These are phyloP conservation scores for Trypanosoma grayi DNA, from an alignment of 208 protist species.

Conservation along the genomic window DNA sequence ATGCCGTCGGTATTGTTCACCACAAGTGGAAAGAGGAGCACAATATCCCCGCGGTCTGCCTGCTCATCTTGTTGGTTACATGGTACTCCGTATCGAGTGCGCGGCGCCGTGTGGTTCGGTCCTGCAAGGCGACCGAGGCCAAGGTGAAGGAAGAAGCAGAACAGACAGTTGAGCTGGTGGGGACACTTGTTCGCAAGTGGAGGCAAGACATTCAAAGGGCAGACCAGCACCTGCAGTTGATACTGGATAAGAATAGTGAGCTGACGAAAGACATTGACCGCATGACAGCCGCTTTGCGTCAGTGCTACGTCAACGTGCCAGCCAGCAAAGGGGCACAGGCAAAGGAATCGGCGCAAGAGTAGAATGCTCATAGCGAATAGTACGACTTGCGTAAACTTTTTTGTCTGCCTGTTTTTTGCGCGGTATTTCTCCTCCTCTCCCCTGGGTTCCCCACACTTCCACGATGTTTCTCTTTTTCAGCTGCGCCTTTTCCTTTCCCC, in stretches of 20 bases:
- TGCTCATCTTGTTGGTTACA: conserved; percentile 47
- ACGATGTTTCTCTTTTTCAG: conserved; percentile 11
- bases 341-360: neutral
- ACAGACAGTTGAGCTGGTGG: conserved; percentile 54
- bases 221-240: conserved; percentile 66
- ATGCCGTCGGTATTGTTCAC: conserved; percentile 62
- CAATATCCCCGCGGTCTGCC: conserved; percentile 54
- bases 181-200: conserved; percentile 56
- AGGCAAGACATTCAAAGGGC: conserved; percentile 48
- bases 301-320: conserved; percentile 51
- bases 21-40: conserved; percentile 69
- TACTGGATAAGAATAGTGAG: conserved; percentile 82
- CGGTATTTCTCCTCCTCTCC: neutral
- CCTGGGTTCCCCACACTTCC: too few species aligned
- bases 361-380: neutral
- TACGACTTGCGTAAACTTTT: neutral
- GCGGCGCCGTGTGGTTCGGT: conserved; percentile 54
- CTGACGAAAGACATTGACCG: conserved; percentile 79
- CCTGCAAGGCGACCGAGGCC: conserved; percentile 45
- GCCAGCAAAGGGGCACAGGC: neutral
- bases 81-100: conserved; percentile 76
- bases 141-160: conserved; percentile 51
- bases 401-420: neutral
- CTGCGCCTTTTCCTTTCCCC: neutral
- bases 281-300: conserved; percentile 73